These are phyloP conservation scores for Colletotrichum agaves DNA, from an alignment of 2,329 filamentous ascomycete species.

Conservation along the genomic window DNA sequence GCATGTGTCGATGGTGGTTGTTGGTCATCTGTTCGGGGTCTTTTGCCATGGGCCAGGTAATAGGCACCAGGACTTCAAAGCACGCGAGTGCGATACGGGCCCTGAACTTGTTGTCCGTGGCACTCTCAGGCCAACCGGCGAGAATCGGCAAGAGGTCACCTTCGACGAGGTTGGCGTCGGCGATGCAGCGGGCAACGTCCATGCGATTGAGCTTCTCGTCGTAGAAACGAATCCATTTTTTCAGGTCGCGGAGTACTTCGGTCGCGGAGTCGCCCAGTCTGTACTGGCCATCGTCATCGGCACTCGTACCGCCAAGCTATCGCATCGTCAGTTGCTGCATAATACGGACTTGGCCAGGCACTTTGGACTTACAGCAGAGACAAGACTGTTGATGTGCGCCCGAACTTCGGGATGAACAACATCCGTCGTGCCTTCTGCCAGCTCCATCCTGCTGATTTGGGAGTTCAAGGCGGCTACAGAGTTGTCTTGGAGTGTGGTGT, in stretches of 20 bases:
- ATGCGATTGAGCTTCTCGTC: constrained; percentile 93
- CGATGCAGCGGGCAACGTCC: constrained; percentile 92
- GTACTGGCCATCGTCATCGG: constrained; percentile 84
- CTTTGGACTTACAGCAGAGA: constrained; percentile 79
- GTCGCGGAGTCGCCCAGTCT: constrained; percentile 92
- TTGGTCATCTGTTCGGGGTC: constrained; percentile 84
- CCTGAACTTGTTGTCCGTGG: constrained; percentile 78
- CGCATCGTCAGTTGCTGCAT: constrained; percentile 37
- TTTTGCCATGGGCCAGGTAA: constrained; percentile 93
- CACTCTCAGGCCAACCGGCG: constrained; percentile 80
- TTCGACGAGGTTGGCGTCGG: constrained; percentile 91
- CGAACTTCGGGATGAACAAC: constrained; percentile 91
- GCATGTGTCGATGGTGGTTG: constrained; percentile 92
- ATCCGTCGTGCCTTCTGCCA: constrained; percentile 61
- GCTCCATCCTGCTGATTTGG: constrained; percentile 60
- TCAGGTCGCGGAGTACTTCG: constrained; percentile 90
- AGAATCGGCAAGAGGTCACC: constrained; percentile 92
- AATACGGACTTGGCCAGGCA: neutral
- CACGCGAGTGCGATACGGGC: constrained; percentile 85
- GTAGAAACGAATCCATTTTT: constrained; percentile 94
- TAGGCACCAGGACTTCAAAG: constrained; percentile 87
- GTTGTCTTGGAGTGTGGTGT: neutral
- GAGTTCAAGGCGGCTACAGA: neutral
- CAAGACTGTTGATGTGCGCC: constrained; percentile 91
- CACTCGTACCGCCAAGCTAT: constrained; percentile 85